Percentiles rank a stretch among this genome's conserved stretches.
phyloP scores from a whole-genome alignment of 345 rosid species.

The Eucalyptus pauciflora region DNA sequence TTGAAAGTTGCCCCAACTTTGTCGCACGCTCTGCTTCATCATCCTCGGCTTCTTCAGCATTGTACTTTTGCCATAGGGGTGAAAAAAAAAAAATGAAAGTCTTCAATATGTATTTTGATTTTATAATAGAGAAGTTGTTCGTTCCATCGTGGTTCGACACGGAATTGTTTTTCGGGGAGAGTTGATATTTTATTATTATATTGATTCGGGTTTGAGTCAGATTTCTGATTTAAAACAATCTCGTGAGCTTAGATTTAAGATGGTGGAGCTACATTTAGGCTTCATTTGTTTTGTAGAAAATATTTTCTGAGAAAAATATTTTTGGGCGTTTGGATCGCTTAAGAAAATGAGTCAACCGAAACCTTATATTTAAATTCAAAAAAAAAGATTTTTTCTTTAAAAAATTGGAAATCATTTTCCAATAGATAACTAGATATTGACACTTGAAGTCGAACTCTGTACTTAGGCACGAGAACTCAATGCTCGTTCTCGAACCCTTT shows the following conservation, averaged over 20 bases:
- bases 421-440: too few relatives aligned
- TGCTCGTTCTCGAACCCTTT: rapidly evolving
- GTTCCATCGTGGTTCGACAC: not conserved
- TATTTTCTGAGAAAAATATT: rapidly evolving
- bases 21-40: not conserved
- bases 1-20: not conserved
- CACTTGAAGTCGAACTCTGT: rapidly evolving
- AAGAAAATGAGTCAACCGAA: too few relatives aligned
- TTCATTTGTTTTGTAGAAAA: too few relatives aligned
- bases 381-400: too few relatives aligned
- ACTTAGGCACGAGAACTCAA: rapidly evolving
- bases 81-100: not conserved
- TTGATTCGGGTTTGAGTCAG: not conserved
- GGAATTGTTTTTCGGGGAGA: not conserved
- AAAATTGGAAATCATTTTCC: rapidly evolving
- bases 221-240: not conserved
- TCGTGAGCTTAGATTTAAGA: not conserved
- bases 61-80: not conserved
- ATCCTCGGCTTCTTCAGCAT: not conserved
- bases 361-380: rapidly evolving
- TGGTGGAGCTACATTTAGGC: too few relatives aligned
- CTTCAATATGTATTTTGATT: not conserved
- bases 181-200: not conserved
- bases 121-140: not conserved
- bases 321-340: rapidly evolving